Conservation (phyloP, 805 yeast genomes). For the Kluyveromyces starmeri region DNA sequence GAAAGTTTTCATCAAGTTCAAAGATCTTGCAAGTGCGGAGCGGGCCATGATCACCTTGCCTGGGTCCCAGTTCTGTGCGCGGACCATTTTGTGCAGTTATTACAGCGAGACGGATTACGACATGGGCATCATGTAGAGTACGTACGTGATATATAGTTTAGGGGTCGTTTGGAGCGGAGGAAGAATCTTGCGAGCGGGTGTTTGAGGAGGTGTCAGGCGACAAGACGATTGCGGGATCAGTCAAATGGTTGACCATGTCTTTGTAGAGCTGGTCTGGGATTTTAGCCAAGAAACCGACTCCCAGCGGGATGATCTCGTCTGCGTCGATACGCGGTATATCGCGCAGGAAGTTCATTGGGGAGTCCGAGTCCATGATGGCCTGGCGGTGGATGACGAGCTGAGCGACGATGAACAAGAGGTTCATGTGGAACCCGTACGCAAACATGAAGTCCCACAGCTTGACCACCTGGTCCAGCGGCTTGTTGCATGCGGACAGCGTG, state of each 20-base stretch:
- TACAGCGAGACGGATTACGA: constrained; percentile 53
- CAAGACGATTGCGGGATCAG: constrained; percentile 13
- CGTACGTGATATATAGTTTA: no score
- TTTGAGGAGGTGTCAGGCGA: no score
- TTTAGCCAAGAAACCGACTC: constrained; percentile 70
- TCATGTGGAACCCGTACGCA: constrained; percentile 87
- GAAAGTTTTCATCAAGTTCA: constrained; percentile 60
- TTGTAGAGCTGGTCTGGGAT: constrained; percentile 56
- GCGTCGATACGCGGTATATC: constrained; percentile 61
- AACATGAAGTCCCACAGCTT: constrained; percentile 84
- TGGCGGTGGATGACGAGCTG: constrained; percentile 66
- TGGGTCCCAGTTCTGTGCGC: constrained; percentile 58
- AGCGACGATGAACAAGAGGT: constrained; percentile 74
- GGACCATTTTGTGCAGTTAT: constrained; percentile 59
- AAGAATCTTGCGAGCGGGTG: no score
- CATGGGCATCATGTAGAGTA: constrained; percentile 16
- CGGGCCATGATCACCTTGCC: constrained; percentile 49
- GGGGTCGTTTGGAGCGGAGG: no score
- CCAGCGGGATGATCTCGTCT: constrained; percentile 63
- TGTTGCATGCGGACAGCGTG: constrained; percentile 83
- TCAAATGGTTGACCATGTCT: constrained; percentile 25
- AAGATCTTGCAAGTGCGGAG: constrained; percentile 39
- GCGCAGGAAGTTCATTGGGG: constrained; percentile 67
- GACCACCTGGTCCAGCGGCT: constrained; percentile 67
- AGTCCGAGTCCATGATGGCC: constrained; percentile 42